Evolutionary conservation across 208 protist species (phyloP).

Genomic region (Blastocrithidia nonstop): DNA sequence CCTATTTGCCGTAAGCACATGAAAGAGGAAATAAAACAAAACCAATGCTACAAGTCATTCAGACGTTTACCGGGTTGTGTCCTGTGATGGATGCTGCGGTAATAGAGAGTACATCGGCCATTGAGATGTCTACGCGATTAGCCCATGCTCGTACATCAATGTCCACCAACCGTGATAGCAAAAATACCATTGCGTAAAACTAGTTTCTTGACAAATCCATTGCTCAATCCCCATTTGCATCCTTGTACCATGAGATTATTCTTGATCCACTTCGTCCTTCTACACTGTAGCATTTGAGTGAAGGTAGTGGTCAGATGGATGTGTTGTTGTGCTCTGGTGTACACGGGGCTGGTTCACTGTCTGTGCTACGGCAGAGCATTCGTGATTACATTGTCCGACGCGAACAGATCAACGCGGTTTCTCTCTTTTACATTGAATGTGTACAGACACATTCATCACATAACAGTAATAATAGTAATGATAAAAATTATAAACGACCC

Average conservation of each 20-base stretch:
- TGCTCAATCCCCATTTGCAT: conserved; percentile 47
- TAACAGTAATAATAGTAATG: background rate
- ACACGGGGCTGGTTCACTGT: conserved; percentile 27
- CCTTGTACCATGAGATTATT: conserved; percentile 35
- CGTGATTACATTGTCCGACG: conserved; percentile 35
- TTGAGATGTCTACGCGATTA: no score
- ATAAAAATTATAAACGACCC: no score
- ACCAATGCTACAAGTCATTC: conserved; percentile 16
- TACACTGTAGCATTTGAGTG: no score
- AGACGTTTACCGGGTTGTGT: conserved; percentile 28
- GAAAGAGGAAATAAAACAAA: background rate
- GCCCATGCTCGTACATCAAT: conserved; percentile 8
- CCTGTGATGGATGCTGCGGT: conserved; percentile 33
- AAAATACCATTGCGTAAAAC: background rate
- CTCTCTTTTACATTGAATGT: conserved; percentile 53
- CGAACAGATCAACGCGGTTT: conserved; percentile 56
- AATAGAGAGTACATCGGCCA: no score
- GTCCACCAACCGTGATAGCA: background rate
- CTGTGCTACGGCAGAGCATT: conserved; percentile 47
- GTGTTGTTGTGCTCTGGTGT: conserved; percentile 41
- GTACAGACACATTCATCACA: background rate
- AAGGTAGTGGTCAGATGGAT: no score
- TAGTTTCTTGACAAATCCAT: conserved; percentile 18
- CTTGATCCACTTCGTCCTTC: conserved; percentile 49
- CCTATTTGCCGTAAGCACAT: conserved; percentile 3